These are phyloP conservation scores for Danielia oregonensis DNA, from an alignment of 805 yeast genomes.

Conservation along the genomic window DNA sequence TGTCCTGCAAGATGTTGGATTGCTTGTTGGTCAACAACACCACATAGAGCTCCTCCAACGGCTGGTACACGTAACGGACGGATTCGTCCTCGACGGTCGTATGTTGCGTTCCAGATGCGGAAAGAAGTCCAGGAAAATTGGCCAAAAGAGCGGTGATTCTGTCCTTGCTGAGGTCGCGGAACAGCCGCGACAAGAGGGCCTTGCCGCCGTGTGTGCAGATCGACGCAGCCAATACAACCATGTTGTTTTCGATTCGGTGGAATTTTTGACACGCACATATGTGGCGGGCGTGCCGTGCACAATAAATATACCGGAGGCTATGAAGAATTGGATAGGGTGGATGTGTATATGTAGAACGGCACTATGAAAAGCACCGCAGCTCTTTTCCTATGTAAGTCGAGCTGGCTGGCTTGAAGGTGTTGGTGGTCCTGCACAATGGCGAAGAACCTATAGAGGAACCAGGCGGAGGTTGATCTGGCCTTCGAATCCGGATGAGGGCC, in stretches of 20 bases:
- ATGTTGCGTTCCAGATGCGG: constrained; percentile 71
- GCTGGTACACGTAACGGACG: constrained; percentile 92
- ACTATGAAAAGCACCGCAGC: no score
- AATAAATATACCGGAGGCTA: neutral
- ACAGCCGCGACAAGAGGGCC: constrained; percentile 88
- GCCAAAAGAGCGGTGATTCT: constrained; percentile 83
- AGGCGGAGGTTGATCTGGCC: no score
- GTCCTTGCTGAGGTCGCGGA: constrained; percentile 78
- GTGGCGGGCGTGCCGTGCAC: constrained; percentile 10
- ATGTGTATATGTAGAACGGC: no score
- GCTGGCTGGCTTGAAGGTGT: no score
- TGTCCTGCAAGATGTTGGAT: constrained; percentile 90
- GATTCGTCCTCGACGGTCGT: constrained; percentile 91
- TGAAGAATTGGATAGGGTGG: neutral
- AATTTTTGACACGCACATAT: constrained; percentile 6
- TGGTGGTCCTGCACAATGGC: no score
- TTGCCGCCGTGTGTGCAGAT: constrained; percentile 93
- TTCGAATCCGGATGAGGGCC: no score
- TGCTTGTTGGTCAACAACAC: constrained; percentile 87
- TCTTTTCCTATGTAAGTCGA: no score
- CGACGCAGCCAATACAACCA: constrained; percentile 90
- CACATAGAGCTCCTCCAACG: constrained; percentile 89
- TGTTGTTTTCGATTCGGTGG: constrained; percentile 21
- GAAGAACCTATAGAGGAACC: no score
- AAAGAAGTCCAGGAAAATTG: constrained; percentile 75